A percentile compares a stretch with the other conserved stretches of the same genome.
Evolutionary conservation across 352 stramenopile genomes (phyloP).

Genomic region (Phytophthora boehmeriae): DNA sequence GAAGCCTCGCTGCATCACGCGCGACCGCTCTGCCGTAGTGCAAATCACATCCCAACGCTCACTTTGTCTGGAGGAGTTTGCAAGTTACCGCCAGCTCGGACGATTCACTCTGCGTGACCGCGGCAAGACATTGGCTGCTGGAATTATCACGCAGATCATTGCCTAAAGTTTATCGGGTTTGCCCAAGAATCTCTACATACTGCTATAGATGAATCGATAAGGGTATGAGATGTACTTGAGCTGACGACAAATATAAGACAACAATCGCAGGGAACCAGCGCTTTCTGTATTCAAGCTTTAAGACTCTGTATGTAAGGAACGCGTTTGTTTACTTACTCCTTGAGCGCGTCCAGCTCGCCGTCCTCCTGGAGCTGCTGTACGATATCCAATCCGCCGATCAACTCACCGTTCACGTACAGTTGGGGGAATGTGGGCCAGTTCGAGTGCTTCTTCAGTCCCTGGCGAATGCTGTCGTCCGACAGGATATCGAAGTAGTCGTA

Average conservation of each 20-base stretch:
- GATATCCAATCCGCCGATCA: slow-evolving; percentile 98
- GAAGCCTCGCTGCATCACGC: slow-evolving; percentile 87
- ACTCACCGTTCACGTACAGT: slow-evolving; percentile 97
- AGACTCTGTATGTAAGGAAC: slow-evolving; percentile 2
- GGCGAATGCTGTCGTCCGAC: slow-evolving; percentile 94
- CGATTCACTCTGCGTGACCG: slow-evolving; percentile 86
- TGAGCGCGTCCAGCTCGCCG: slow-evolving; percentile 80
- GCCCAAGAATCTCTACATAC: neutral
- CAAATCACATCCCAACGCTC: slow-evolving; percentile 80
- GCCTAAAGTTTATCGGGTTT: slow-evolving; percentile 30
- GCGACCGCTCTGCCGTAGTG: slow-evolving; percentile 82
- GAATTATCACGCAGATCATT: slow-evolving; percentile 86
- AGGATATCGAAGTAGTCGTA: slow-evolving; percentile 99
- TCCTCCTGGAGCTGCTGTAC: slow-evolving; percentile 95
- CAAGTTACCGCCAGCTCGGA: slow-evolving; percentile 80
- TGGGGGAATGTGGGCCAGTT: slow-evolving; percentile 99
- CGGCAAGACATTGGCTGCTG: slow-evolving; percentile 81
- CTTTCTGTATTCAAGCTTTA: slow-evolving; percentile 13
- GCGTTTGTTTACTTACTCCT: slow-evolving; percentile 49
- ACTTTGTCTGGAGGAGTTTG: slow-evolving; percentile 84
- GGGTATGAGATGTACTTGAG: slow-evolving; percentile 11
- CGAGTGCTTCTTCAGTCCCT: slow-evolving; percentile 97
- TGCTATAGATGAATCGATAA: slow-evolving; percentile 24
- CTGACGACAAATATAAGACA: neutral
- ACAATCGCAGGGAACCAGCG: slow-evolving; percentile 2